Base-by-base conservation (phyloP, 2,329 filamentous ascomycete genomes). In the Balansia obtecta region DNA sequence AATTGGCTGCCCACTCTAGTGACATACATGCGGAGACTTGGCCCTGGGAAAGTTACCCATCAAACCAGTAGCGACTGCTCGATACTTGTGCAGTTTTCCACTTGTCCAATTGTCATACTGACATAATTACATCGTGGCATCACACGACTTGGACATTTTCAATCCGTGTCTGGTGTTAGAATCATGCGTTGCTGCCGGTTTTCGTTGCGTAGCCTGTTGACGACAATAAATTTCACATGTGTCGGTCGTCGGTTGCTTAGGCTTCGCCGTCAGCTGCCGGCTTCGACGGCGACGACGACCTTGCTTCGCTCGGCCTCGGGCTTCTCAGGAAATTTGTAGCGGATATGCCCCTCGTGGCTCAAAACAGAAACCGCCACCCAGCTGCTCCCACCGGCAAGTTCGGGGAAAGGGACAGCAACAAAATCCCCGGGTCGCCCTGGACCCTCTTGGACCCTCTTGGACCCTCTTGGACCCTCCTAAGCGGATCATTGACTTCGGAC, bases 341-440 rank as follows among this genome's bases (percentile, higher is more conserved):
- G 10, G n/a, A 20, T 27, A 7, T 41, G 39, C 39, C 39, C 39
- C 39, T 30, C 22, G 42, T 45, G 42, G 22, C 42, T 45, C 27
- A 16, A 45, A 46, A 41, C 18, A 33, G 41, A 27, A 38, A 34
- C 37, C 43, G 15, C 49, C 43, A 39, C 38, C 40, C 22, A 42
- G 43, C 40, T 34, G 20, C 48, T n/a, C 40, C 34, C 42, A 10
- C 49, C 49, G 49, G 49, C 22, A 50, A 30, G 37, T 18, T 47
- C 49, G 49, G 49, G 37, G 32, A 43, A 30, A 37, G 38, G 44
- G 49, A 27, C 43, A 46, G 45, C 37, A 20, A n/a, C 10, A 44
- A 16, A 40, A 42, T 47, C 16, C 27, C 44, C 41, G 39, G 40
- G 32, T 37, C 34, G 15, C 46, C 22, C 45, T n/a, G 16, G 22